Percentiles rank a stretch among this genome's conserved stretches.
Conservation (phyloP, 225 moss, liverwort and hornwort genomes). For the Asterella californica region DNA sequence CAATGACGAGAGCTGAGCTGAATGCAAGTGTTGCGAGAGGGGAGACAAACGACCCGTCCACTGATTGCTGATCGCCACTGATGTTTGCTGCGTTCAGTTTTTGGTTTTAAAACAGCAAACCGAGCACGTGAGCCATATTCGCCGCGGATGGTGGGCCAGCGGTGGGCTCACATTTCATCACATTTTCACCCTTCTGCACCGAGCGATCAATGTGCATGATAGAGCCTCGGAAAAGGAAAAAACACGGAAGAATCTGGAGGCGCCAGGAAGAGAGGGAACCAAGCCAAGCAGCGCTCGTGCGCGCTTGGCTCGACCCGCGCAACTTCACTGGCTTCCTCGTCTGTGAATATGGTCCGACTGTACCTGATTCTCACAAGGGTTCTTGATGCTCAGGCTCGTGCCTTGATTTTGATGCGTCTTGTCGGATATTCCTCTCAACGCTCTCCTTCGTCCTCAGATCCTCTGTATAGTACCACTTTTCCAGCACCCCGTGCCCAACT, state of each 20-base stretch:
- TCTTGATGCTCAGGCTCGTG: not conserved
- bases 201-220: not conserved
- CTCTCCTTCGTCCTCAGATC: no score
- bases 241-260: not conserved
- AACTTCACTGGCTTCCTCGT: not conserved
- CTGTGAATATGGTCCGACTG: not conserved
- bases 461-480: no score
- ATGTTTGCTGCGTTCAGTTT: no score
- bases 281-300: not conserved
- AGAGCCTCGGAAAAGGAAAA: not conserved
- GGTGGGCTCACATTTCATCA: not conserved
- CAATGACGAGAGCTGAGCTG: not conserved
- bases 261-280: not conserved
- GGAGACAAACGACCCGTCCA: not conserved
- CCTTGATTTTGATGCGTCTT: not conserved
- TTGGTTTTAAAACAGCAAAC: not conserved
- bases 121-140: not conserved
- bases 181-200: not conserved
- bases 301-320: not conserved
- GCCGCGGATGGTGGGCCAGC: not conserved
- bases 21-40: not conserved
- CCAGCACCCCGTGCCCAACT: no score
- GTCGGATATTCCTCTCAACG: no score
- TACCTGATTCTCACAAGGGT: not conserved
- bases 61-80: not conserved